phyloP scores from a whole-genome alignment of 345 rosid species.

The Gossypium ekmanianum region DNA sequence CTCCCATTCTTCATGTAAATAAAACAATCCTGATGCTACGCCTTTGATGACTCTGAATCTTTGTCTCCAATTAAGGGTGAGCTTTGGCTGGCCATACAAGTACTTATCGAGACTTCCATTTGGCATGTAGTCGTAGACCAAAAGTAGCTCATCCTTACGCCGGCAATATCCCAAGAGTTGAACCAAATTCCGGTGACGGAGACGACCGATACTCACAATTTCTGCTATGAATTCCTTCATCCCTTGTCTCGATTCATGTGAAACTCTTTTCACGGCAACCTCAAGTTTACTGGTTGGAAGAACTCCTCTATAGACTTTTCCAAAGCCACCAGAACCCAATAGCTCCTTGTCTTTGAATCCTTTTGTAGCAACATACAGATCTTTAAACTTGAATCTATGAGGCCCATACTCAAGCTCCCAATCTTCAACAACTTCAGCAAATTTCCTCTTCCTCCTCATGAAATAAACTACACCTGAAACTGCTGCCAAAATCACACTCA shows the following conservation, averaged over 20 bases:
- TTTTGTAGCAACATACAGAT: slow-evolving; percentile 56
- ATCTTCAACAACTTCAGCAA: slow-evolving; percentile 61
- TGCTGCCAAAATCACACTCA: slow-evolving; percentile 19
- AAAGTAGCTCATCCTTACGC: slow-evolving; percentile 51
- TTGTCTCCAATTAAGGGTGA: slow-evolving; percentile 47
- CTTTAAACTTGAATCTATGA: slow-evolving; percentile 57
- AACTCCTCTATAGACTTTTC: slow-evolving; percentile 56
- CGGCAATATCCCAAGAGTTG: slow-evolving; percentile 55
- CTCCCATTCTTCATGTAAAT: slow-evolving; percentile 67
- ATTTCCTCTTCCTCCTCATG: slow-evolving; percentile 46
- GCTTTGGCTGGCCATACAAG: slow-evolving; percentile 38
- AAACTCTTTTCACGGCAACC: slow-evolving; percentile 61
- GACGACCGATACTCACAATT: slow-evolving; percentile 48
- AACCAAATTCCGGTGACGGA: slow-evolving; percentile 59
- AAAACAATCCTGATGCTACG: slow-evolving; percentile 50
- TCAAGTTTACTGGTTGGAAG: slow-evolving; percentile 39
- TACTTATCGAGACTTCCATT: slow-evolving; percentile 58
- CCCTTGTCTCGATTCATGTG: slow-evolving; percentile 60
- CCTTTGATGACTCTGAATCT: slow-evolving; percentile 48
- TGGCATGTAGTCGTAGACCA: slow-evolving; percentile 64
- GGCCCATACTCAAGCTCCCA: slow-evolving; percentile 71
- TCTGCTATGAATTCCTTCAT: slow-evolving; percentile 60
- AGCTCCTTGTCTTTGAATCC: slow-evolving; percentile 57
- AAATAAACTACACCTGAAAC: slow-evolving; percentile 22
- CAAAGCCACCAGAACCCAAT: slow-evolving; percentile 66